Conservation (phyloP, 176 grass and related monocot genomes). For the Aegilops umbellulata region DNA sequence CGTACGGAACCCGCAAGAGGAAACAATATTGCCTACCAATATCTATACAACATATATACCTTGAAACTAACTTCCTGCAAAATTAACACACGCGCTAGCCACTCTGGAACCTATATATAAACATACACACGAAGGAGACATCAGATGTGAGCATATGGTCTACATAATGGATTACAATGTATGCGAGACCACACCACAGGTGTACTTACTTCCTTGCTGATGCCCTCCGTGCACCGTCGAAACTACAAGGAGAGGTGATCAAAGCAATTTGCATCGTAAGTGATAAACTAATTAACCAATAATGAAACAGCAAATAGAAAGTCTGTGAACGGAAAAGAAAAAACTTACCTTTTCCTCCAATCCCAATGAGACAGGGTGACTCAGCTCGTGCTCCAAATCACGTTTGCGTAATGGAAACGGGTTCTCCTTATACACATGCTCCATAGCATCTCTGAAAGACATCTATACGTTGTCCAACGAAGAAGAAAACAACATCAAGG, state of each 20-base stretch:
- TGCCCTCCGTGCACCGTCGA: not conserved
- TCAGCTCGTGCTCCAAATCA: too few relatives aligned
- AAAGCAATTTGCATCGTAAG: not conserved
- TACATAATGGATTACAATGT: not conserved
- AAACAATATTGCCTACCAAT: not conserved
- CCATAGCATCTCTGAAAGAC: too few relatives aligned
- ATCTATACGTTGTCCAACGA: too few relatives aligned
- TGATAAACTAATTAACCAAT: not conserved
- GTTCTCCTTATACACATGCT: too few relatives aligned
- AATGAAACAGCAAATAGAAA: not conserved
- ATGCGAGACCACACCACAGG: not conserved
- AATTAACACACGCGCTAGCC: not conserved
- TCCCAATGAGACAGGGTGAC: too few relatives aligned
- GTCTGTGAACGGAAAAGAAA: not conserved
- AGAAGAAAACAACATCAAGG: too few relatives aligned
- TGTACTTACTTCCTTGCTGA: not conserved
- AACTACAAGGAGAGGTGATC: not conserved
- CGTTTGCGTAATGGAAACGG: too few relatives aligned
- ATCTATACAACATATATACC: not conserved
- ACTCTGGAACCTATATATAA: not conserved
- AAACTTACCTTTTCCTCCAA: not conserved
- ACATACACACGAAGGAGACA: not conserved
- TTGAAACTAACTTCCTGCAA: not conserved
- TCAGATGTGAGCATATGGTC: not conserved
- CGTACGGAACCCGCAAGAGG: not conserved